Conservation (phyloP, 2,329 filamentous ascomycete species). For the Mariannaea elegans region DNA sequence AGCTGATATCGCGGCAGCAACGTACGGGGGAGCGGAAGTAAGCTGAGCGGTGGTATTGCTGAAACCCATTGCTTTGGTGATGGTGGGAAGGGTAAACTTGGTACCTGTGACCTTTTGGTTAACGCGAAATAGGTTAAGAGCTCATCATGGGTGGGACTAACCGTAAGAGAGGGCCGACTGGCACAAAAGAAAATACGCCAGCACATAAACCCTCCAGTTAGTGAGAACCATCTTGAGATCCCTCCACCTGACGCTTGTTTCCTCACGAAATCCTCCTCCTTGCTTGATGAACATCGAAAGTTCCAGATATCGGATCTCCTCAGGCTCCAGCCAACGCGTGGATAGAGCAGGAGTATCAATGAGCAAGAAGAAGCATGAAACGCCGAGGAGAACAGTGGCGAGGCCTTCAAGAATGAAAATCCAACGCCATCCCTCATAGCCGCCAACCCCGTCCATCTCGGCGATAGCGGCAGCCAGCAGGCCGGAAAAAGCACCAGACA, state of each 20-base stretch:
- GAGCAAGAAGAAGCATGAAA: conserved; percentile 55
- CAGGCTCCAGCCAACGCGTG: conserved; percentile 42
- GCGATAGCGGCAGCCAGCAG: conserved; percentile 73
- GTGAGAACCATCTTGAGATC: conserved; percentile 40
- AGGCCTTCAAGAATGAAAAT: conserved; percentile 39
- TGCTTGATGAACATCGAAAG: conserved; percentile 45
- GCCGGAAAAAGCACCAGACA: conserved; percentile 78
- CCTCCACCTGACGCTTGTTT: conserved; percentile 31
- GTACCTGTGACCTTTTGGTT: conserved; percentile 24
- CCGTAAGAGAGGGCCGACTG: conserved; percentile 40
- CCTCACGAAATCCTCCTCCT: conserved; percentile 39
- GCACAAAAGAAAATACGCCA: conserved; percentile 41
- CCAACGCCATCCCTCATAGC: conserved; percentile 48
- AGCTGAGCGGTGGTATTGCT: conserved; percentile 41
- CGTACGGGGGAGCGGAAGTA: conserved; percentile 67
- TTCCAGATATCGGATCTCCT: conserved; percentile 39
- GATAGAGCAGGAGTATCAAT: conserved; percentile 51
- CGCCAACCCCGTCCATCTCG: conserved; percentile 69
- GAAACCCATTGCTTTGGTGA: conserved; percentile 39
- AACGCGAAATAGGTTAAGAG: rapidly evolving
- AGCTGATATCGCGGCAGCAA: conserved; percentile 70
- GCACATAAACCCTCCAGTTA: conserved; percentile 44
- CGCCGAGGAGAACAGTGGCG: conserved; percentile 47
- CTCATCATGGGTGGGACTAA: background rate
- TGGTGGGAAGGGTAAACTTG: conserved; percentile 39